Conservation (phyloP, 2,329 filamentous ascomycete species). For the Chrysoporthe puriensis region DNA sequence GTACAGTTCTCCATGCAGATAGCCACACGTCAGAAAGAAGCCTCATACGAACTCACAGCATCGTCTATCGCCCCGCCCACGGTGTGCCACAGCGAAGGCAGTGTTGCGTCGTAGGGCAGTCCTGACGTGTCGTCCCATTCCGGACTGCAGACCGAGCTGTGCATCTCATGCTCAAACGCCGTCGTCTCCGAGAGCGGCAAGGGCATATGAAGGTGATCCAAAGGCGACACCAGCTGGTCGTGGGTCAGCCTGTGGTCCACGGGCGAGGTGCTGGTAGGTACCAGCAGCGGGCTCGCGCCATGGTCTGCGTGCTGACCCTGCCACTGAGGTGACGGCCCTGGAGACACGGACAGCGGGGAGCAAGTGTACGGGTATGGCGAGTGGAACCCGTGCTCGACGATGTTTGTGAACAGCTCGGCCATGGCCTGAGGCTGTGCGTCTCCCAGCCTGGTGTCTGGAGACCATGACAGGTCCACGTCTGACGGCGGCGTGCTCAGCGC, state of each 20-base stretch:
- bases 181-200: not conserved
- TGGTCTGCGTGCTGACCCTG: not conserved
- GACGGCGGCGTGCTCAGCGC: not conserved
- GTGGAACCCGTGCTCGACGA: conserved; percentile 19
- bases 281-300: not conserved
- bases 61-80: not conserved
- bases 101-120: not conserved
- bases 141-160: not conserved
- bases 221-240: conserved; percentile 13
- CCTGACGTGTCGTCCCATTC: not conserved
- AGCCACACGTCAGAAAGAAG: conserved; percentile 6
- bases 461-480: conserved; percentile 1
- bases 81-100: conserved; percentile 9
- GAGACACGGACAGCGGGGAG: not conserved
- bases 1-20: not conserved
- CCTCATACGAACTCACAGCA: not conserved
- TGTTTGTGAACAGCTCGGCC: conserved; percentile 9
- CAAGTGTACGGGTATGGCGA: conserved; percentile 2
- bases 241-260: conserved; percentile 3
- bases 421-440: conserved; percentile 1
- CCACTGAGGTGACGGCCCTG: conserved; percentile 1
- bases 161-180: not conserved
- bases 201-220: not conserved
- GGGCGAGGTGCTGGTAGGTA: not conserved
- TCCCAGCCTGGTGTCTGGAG: not conserved